phyloP scores from a whole-genome alignment of 2,329 filamentous ascomycete genomes.

The Plenodomus lindquistii region DNA sequence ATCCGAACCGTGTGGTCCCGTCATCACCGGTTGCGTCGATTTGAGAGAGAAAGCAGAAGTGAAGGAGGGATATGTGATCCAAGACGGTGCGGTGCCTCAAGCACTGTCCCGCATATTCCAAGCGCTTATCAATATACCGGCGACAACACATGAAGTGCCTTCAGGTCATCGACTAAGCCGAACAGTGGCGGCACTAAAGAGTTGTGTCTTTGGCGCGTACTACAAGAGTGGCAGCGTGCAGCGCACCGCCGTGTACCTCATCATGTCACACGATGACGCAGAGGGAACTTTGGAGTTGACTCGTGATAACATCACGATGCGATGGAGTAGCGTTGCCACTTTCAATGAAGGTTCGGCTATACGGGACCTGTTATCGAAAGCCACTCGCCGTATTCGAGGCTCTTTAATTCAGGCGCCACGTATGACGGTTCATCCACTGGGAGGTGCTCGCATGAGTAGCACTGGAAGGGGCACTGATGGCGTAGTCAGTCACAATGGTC shows the following conservation, averaged over 20 bases:
- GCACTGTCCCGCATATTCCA: slow-evolving; percentile 62
- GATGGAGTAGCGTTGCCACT: slow-evolving; percentile 63
- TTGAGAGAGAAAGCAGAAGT: slow-evolving; percentile 54
- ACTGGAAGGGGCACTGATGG: slow-evolving; percentile 62
- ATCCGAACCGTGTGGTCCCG: slow-evolving; percentile 62
- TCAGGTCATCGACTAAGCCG: slow-evolving; percentile 50
- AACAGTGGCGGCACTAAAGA: slow-evolving; percentile 55
- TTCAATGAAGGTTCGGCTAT: slow-evolving; percentile 60
- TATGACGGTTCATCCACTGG: slow-evolving; percentile 69
- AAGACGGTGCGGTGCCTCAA: slow-evolving; percentile 65
- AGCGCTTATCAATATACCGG: slow-evolving; percentile 59
- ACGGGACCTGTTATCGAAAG: slow-evolving; percentile 56
- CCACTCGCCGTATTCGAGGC: slow-evolving; percentile 63
- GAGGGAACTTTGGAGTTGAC: slow-evolving; percentile 64
- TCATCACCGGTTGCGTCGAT: slow-evolving; percentile 67
- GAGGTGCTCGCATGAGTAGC: slow-evolving; percentile 65
- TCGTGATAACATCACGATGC: slow-evolving; percentile 62
- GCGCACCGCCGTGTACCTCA: slow-evolving; percentile 65
- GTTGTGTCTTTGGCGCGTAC: slow-evolving; percentile 63
- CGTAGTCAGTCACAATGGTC: slow-evolving; percentile 64
- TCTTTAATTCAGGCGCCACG: slow-evolving; percentile 64
- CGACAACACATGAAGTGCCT: slow-evolving; percentile 50
- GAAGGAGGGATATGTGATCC: slow-evolving; percentile 65
- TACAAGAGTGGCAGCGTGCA: slow-evolving; percentile 59
- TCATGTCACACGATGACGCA: slow-evolving; percentile 69